Conservation (phyloP, 352 stramenopile genomes). For the Globisporangium cylindrosporum region DNA sequence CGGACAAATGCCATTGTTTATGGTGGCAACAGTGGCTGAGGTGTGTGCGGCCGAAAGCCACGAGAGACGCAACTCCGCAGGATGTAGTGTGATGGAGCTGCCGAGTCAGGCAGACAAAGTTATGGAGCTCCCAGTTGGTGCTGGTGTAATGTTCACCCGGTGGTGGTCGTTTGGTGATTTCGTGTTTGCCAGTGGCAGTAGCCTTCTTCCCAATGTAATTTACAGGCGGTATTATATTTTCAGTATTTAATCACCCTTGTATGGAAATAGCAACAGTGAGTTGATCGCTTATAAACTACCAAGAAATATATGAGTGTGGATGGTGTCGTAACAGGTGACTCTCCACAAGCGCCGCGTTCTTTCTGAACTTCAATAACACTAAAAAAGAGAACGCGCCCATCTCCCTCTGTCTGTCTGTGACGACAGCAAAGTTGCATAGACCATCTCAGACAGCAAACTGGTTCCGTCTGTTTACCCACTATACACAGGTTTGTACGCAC, state of each 20-base stretch:
- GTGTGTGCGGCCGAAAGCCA: neutral
- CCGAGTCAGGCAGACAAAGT: neutral
- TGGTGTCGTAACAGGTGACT: neutral
- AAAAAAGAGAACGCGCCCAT: neutral
- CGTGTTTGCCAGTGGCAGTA: neutral
- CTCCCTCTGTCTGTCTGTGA: neutral
- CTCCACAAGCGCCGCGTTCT: neutral
- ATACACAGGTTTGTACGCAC: neutral
- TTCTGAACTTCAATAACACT: constrained; percentile 8
- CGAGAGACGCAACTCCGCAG: neutral
- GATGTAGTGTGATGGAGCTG: neutral
- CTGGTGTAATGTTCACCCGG: neutral
- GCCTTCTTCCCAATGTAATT: neutral
- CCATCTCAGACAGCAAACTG: constrained; percentile 4
- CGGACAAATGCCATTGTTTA: neutral
- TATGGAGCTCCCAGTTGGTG: neutral
- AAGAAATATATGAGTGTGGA: neutral
- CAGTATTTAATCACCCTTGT: neutral
- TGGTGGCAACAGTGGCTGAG: neutral
- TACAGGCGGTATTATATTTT: neutral
- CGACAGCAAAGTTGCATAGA: constrained; percentile 5
- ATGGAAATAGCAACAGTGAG: neutral
- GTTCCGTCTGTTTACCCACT: neutral
- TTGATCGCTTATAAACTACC: neutral
- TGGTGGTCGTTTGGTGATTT: neutral